A percentile compares a stretch with the other conserved stretches of the same genome.
Conservation (phyloP, 345 rosid genomes). For the Sisymbrium altissimum region DNA sequence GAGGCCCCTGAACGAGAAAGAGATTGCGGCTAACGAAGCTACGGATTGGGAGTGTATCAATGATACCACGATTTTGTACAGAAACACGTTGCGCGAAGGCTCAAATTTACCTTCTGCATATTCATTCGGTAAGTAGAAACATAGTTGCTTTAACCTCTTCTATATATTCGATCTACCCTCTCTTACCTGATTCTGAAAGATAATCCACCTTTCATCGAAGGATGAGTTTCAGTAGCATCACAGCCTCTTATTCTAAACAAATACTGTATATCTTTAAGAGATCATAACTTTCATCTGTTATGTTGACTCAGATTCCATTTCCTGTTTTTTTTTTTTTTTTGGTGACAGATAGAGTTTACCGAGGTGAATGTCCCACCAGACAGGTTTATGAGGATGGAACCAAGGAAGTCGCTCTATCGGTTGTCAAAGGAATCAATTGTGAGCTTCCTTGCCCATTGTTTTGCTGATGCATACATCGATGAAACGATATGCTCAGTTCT, state of each 20-base stretch:
- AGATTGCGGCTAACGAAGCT: constrained; percentile 60
- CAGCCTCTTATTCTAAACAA: neutral
- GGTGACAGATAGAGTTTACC: constrained; percentile 77
- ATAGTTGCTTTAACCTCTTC: neutral
- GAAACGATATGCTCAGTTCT: neutral
- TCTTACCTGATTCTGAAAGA: neutral
- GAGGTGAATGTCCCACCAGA: constrained; percentile 78
- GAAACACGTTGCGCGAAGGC: constrained; percentile 93
- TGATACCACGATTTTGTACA: constrained; percentile 69
- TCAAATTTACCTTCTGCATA: constrained; percentile 79
- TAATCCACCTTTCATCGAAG: neutral
- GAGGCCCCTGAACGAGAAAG: constrained; percentile 87
- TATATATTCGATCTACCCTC: neutral
- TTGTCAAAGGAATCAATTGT: constrained; percentile 90
- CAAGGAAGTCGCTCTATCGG: constrained; percentile 78
- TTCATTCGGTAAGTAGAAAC: constrained; percentile 60
- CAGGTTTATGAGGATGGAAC: constrained; percentile 77
- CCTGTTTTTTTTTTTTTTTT: neutral
- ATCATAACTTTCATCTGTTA: neutral
- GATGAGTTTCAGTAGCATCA: neutral
- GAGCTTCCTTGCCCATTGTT: constrained; percentile 32
- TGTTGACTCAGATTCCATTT: neutral
- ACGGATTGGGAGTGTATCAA: constrained; percentile 98
- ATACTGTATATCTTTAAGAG: neutral
- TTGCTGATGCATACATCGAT: neutral